Base-by-base conservation (phyloP, 2,329 filamentous ascomycete genomes). In the Botrytis fabae region DNA sequence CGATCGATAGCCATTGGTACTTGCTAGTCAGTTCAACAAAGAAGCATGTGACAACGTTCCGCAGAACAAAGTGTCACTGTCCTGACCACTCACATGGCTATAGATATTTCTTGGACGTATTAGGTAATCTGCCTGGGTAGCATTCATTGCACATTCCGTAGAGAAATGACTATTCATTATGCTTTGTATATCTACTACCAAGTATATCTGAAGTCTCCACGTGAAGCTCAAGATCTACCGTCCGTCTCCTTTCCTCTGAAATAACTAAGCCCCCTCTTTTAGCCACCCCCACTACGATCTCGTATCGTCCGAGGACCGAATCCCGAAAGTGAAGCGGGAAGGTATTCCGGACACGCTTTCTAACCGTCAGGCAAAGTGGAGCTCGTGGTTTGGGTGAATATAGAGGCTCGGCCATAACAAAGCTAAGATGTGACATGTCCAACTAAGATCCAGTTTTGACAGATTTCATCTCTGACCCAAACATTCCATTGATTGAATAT, bases 401-500 rank as follows among this genome's bases (percentile, higher is more conserved):
- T 62, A 40, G 25, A 62, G 22, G 12, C 25, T 42, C 14, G 25
- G 60, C 38, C 16, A 25, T 62, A 20, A n/a, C 22, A 35, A 38
- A 65, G 44, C 28, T 48, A 51, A 51, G 44, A 18, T 38, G 9
- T 66, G 46, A 54, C 8, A 14, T 64, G n/a, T 18, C 44, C 61
- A 46, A 7, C 18, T 46, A 46, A 57, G 38, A 38, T 57, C 28
- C n/a, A 22, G 18, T 25, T 28, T 68, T 42, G 48, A 57, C 51
- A 44, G 65, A 57, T 69, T 69, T 57, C 51, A 35, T 32, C 35
- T 51, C 44, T 54, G 20, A n/a, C 10, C 22, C 57, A 48, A 63
- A 35, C 14, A 18, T 38, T n/a, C 25, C 68, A 74, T 46, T 72
- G 42, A 64, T 74, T 32, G 74, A 69, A 4, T 10, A 22, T 12